A percentile compares a stretch with the other conserved stretches of the same genome.
Evolutionary conservation across 345 rosid species (phyloP).

Genomic region (Aurinia saxatilis): DNA sequence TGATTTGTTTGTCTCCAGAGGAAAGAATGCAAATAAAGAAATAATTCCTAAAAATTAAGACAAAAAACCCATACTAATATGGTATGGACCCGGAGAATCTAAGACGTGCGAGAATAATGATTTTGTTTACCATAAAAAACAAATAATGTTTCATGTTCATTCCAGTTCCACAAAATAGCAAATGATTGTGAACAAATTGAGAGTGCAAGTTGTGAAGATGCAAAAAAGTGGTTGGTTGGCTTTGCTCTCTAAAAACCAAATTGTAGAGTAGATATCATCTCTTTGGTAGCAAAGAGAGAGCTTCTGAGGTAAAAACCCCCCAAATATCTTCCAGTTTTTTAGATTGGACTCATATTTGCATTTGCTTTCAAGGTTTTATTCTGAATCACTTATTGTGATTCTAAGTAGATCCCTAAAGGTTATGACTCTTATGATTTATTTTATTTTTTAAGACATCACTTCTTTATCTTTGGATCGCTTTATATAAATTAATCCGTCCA

Average conservation of each 20-base stretch:
- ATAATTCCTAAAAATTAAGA: neutral
- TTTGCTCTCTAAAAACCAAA: neutral
- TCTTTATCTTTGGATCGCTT: too few relatives aligned
- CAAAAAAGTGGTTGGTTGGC: neutral
- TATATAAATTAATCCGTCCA: too few relatives aligned
- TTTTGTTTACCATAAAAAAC: constrained; percentile 17
- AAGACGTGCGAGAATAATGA: constrained; percentile 27
- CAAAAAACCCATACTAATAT: neutral
- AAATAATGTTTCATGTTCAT: constrained; percentile 24
- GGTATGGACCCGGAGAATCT: constrained; percentile 19
- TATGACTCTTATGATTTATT: neutral
- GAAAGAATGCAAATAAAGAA: neutral
- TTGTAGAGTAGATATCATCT: neutral
- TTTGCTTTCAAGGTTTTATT: constrained; percentile 3
- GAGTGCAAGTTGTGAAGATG: constrained; percentile 4
- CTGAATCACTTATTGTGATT: neutral
- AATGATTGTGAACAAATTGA: constrained; percentile 1
- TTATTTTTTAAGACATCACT: neutral
- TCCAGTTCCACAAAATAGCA: constrained; percentile 2
- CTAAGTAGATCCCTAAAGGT: too few relatives aligned
- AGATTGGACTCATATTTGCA: too few relatives aligned
- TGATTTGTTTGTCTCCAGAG: constrained; percentile 1
- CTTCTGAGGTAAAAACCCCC: constrained; percentile 21
- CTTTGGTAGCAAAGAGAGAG: neutral
- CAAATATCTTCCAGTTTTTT: too few relatives aligned